phyloP scores from a whole-genome alignment of 768 basidiomycete genomes.

The Phlebiopsis flavidoalba region DNA sequence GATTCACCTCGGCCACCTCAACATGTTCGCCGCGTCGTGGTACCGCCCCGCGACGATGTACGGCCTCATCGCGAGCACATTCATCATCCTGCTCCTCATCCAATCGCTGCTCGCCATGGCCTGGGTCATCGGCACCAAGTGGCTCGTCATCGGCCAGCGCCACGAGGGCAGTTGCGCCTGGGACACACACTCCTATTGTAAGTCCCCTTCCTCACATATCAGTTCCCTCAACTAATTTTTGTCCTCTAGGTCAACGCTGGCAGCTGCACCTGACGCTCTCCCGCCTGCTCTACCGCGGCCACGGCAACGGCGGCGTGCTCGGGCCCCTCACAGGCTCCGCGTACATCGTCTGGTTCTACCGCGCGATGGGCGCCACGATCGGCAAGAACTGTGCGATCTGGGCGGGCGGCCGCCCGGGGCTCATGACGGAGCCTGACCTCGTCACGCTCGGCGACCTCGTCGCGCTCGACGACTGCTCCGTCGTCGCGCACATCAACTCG shows the following conservation, averaged over 20 bases:
- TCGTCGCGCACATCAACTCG: constrained; percentile 45
- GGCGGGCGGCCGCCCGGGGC: constrained; percentile 34
- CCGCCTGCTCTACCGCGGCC: constrained; percentile 34
- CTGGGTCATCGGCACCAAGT: constrained; percentile 40
- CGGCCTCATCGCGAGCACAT: constrained; percentile 33
- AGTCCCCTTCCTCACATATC: background rate
- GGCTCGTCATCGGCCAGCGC: constrained; percentile 38
- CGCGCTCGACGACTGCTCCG: constrained; percentile 40
- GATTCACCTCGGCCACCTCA: constrained; percentile 25
- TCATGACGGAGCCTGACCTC: constrained; percentile 46
- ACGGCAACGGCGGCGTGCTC: constrained; percentile 37
- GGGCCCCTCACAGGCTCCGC: constrained; percentile 35
- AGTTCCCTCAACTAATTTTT: background rate
- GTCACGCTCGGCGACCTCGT: constrained; percentile 42
- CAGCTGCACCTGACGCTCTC: constrained; percentile 39
- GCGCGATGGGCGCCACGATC: constrained; percentile 39
- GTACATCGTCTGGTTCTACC: constrained; percentile 36
- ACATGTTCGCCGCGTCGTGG: constrained; percentile 33
- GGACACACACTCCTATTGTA: constrained; percentile 43
- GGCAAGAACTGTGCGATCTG: constrained; percentile 38
- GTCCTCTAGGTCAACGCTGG: constrained; percentile 34
- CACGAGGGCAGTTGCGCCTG: constrained; percentile 36
- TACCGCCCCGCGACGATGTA: constrained; percentile 36
- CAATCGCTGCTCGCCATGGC: constrained; percentile 33
- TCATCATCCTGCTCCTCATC: constrained; percentile 32